These are phyloP conservation scores for Echium plantagineum DNA, from an alignment of 257 asterid species.

Conservation along the genomic window DNA sequence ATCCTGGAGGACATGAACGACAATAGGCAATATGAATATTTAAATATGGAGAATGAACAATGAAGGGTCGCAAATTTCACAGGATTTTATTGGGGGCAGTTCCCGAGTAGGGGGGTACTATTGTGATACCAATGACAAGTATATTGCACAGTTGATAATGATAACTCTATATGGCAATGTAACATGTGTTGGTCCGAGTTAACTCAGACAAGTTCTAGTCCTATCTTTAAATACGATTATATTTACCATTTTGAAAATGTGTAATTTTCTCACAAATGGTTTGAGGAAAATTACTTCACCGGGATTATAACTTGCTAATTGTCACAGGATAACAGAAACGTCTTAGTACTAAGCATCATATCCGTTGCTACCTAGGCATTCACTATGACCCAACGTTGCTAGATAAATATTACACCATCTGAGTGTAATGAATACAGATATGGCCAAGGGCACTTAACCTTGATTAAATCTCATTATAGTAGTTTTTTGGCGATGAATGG, in stretches of 20 bases:
- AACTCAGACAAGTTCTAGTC: background rate
- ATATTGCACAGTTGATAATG: background rate
- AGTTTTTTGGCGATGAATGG: background rate
- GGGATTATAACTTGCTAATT: too few species aligned
- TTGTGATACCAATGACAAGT: background rate
- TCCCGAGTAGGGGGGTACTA: too few species aligned
- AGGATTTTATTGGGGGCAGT: background rate
- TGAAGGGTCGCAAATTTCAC: background rate
- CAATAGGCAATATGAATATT: background rate
- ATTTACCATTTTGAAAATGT: too few species aligned
- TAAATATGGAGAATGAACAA: background rate
- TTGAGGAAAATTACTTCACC: too few species aligned
- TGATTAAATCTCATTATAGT: background rate
- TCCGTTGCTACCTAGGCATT: too few species aligned
- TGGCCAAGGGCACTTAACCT: background rate
- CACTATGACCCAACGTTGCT: too few species aligned
- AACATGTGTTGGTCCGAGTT: background rate
- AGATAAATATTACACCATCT: background rate
- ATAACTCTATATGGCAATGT: background rate
- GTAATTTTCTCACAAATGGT: too few species aligned
- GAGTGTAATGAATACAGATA: background rate
- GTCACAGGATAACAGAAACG: too few species aligned
- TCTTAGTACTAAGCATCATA: too few species aligned
- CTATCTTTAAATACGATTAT: too few species aligned
- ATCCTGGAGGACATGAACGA: conserved; percentile 31